Evolutionary conservation across 345 rosid genomes (phyloP), one percentile per base, ranked within the genome.

Genomic region (Punica granatum): DNA sequence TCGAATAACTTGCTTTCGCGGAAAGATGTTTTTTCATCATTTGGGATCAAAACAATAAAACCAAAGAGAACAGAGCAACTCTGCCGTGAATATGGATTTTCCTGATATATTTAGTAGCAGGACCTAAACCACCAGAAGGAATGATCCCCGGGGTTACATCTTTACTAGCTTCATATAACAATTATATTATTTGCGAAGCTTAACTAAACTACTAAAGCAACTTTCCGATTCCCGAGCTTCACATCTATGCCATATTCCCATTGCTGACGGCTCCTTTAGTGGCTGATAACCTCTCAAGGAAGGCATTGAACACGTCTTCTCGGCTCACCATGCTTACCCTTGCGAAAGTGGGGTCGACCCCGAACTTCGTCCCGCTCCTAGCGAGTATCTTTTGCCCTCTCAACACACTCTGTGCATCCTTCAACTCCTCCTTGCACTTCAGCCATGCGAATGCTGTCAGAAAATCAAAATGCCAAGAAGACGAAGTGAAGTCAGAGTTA

Each of bases 371-470:
- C 19, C 98, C 98, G 0, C 83, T 75, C 67, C 96, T 87, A 32
- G 76, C 30, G 63, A 81, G 46, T 11, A 93, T 78, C 74, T 85
- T 89, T 76, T 77, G 78, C 53, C 46, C 82, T 64, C 75, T 78
- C 28, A 93, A 35, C 6, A 87, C 70, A n/a, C 69, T 69, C 62
- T 70, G 89, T 16, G 74, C 72, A 71, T 89, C 86, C 65, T 41
- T 44, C 60, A 51, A 42, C 18, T 72, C 84, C 37, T 83, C 87
- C 64, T 87, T 79, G 80, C 85, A 75, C 75, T 86, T 79, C 72
- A 93, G 15, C 97, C 97, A 90, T 39, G 92, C 98, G 76, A 90
- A 93, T 31, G 85, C 98, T 93, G 79, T 11, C 33, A 1, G 1
- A 14, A 56, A 11, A 4, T 18, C 31, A 56, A 30, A 21, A 60